Conservation (phyloP, 768 basidiomycete species). For the Suillus sp. region DNA sequence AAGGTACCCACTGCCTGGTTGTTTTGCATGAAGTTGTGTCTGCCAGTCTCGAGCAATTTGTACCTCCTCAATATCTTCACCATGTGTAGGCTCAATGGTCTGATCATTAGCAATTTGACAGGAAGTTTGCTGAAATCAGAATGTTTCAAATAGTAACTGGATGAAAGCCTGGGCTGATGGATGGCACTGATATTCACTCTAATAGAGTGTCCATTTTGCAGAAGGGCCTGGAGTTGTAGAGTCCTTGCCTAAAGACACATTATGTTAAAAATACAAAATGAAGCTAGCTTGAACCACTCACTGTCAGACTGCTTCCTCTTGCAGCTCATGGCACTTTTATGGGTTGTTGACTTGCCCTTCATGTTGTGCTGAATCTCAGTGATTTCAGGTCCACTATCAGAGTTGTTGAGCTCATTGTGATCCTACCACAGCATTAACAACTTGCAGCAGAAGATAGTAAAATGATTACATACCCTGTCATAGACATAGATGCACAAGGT, state of each 20-base stretch:
- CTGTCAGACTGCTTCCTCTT: neutral
- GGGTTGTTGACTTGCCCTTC: neutral
- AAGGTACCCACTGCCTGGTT: neutral
- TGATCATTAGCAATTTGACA: neutral
- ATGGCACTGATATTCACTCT: neutral
- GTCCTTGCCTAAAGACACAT: neutral
- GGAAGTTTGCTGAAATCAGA: neutral
- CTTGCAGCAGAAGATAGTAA: too few relatives aligned
- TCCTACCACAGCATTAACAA: too few relatives aligned
- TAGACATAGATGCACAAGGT: neutral
- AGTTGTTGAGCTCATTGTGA: too few relatives aligned
- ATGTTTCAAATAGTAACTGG: neutral
- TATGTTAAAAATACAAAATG: neutral
- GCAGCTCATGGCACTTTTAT: neutral
- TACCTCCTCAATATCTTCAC: neutral
- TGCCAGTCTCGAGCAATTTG: neutral
- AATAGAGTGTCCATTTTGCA: neutral
- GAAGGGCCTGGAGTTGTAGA: neutral
- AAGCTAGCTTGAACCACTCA: neutral
- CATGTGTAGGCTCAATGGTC: neutral
- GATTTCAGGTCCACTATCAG: neutral
- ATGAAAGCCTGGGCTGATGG: neutral
- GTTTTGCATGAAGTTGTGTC: neutral
- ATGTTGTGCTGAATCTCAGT: neutral
- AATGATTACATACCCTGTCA: neutral